Conservation (phyloP, 495 filamentous ascomycete genomes). For the Tetracladium setigerum region DNA sequence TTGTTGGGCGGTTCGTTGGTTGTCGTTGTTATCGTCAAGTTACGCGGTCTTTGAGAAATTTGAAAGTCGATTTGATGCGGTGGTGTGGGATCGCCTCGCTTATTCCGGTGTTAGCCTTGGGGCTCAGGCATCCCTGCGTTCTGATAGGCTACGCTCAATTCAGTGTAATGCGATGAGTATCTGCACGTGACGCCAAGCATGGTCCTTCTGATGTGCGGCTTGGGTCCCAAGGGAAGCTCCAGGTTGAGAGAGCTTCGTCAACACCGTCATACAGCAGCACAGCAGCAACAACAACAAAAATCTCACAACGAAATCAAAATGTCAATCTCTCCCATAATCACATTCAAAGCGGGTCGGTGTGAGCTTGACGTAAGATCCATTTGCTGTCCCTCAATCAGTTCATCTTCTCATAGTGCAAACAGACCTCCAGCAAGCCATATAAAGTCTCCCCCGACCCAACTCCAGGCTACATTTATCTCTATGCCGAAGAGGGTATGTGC, state of each 20-base stretch:
- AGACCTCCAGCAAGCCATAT: constrained; percentile 53
- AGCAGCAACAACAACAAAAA: constrained; percentile 2
- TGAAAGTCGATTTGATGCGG: too few relatives aligned
- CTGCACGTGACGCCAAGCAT: not conserved
- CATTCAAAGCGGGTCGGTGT: constrained; percentile 95
- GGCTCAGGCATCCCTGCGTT: not conserved
- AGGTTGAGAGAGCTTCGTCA: constrained; percentile 14
- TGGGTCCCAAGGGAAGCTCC: constrained; percentile 3
- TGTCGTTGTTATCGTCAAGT: constrained; percentile 14
- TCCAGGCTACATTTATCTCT: constrained; percentile 89
- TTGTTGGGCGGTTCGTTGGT: constrained; percentile 19
- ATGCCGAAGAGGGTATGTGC: constrained; percentile 73
- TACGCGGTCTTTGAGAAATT: too few relatives aligned
- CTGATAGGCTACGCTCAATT: too few relatives aligned
- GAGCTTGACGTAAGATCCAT: constrained; percentile 61
- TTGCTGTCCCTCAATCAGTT: not conserved
- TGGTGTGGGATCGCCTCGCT: not conserved
- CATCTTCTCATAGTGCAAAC: constrained; percentile 34
- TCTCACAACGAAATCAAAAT: constrained; percentile 33
- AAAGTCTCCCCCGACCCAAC: constrained; percentile 60
- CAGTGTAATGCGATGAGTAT: too few relatives aligned
- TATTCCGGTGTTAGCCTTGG: not conserved
- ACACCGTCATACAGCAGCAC: constrained; percentile 1
- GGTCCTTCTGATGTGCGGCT: not conserved
- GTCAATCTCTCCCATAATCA: constrained; percentile 81